Evolutionary conservation across 257 asterid species (phyloP), one percentile per base, ranked within the genome.

Genomic region (Solanum ossicruentum): DNA sequence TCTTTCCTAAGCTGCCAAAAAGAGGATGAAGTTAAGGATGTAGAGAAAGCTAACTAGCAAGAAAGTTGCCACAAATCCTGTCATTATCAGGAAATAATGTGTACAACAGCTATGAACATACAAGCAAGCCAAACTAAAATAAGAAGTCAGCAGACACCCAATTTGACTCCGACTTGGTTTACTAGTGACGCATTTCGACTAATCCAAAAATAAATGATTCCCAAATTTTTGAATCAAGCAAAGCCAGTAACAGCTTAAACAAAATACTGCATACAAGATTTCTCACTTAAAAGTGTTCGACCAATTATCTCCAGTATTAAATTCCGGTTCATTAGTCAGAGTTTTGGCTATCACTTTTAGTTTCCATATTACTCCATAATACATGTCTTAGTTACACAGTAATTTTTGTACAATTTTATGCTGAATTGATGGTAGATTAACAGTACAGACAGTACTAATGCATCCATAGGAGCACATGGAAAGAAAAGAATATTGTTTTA

Each of bases 1-100:
- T 94, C 97, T 89, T 89, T 94, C 78, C 90, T 90, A 83, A 93
- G 90, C 98, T 96, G 93, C 85, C 91, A 80, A 75, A 84, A 26
- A 21, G 45, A 52, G 82, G 51, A 75, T 52, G 41, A 49, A 77
- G 57, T 57, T 23, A 51, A 77, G 65, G 79, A 82, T 84, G 85
- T 81, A 58, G 16, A 51, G 12, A 60, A 20, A n/a, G 66, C 47
- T 32, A 43, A 72, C 41, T 39, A 83, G 82, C 54, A 49, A 66
- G 39, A 39, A 36, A n/a, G 28, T 75, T 23, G 4, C n/a, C 16
- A 75, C 45, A 26, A 23, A 28, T 51, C 43, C 41, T 21, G 7
- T 77, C 61, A 69, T 56, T 72, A 85, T 23, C 80, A 81, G 15
- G 43, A 72, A 65, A 51, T 49, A 49, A 77, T 23, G 51, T 51